A percentile compares a stretch with the other conserved stretches of the same genome.
These are phyloP conservation scores for Alloteropsis semialata DNA, from an alignment of 176 grass and related monocot genomes.

Conservation along the genomic window DNA sequence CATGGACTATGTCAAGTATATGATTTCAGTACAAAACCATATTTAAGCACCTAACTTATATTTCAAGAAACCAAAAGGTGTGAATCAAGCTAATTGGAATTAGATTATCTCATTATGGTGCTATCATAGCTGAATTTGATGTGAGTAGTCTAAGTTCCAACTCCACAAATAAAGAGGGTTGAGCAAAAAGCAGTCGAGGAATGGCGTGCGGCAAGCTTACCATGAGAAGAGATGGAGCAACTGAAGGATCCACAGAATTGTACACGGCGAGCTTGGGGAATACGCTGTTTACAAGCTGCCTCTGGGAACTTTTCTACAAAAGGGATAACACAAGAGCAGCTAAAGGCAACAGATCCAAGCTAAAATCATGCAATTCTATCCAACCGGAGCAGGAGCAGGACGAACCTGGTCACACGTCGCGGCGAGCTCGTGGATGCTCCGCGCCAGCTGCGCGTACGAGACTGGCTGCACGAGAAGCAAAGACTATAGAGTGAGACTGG, in stretches of 20 bases:
- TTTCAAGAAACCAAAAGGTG: not conserved
- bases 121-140: conserved; percentile 1
- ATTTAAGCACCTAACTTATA: conserved; percentile 9
- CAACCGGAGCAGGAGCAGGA: conserved; percentile 18
- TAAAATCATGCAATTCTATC: conserved; percentile 36
- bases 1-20: not conserved
- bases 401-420: conserved; percentile 93
- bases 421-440: conserved; percentile 96
- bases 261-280: conserved; percentile 99
- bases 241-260: conserved; percentile 99
- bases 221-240: conserved; percentile 98
- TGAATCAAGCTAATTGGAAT: not conserved
- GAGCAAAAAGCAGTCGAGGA: not conserved
- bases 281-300: conserved; percentile 82
- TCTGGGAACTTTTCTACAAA: conserved; percentile 95
- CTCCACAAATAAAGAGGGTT: not conserved
- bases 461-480: conserved; percentile 68
- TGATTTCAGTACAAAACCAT: not conserved
- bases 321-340: conserved; percentile 20
- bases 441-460: conserved; percentile 89
- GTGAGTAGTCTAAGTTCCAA: not conserved
- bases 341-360: conserved; percentile 46
- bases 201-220: conserved; percentile 38
- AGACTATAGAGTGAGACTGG: conserved; percentile 12
- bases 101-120: not conserved